Percentiles rank a stretch among this genome's conserved stretches.
Evolutionary conservation across 306 rosid species (phyloP).

Genomic region (Oemleria cerasiformis): DNA sequence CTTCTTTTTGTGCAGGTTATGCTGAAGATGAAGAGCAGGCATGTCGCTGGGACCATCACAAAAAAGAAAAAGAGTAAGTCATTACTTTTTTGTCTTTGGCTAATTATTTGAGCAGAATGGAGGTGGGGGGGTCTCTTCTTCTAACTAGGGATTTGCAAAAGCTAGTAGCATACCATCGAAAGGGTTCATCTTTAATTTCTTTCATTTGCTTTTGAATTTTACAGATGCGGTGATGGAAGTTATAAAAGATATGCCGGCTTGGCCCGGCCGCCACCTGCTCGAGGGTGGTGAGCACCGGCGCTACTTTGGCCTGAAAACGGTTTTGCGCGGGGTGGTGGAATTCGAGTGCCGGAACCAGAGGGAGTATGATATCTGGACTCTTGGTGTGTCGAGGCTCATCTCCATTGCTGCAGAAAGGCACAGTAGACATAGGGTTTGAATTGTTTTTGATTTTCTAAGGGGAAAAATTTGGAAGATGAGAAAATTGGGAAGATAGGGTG

Average conservation of each 20-base stretch:
- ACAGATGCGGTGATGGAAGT: slow-evolving; percentile 78
- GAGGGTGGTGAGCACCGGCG: slow-evolving; percentile 85
- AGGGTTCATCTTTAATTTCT: slow-evolving; percentile 30
- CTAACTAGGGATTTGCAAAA: slow-evolving; percentile 80
- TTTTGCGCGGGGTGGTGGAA: slow-evolving; percentile 72
- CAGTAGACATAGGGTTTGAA: slow-evolving; percentile 48
- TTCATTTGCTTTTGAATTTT: slow-evolving; percentile 18
- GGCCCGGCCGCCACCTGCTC: slow-evolving; percentile 92
- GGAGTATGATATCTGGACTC: slow-evolving; percentile 91
- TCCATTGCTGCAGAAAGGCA: slow-evolving; percentile 59
- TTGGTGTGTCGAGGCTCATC: slow-evolving; percentile 79
- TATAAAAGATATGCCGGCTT: slow-evolving; percentile 78
- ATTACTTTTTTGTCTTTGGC: slow-evolving; percentile 62
- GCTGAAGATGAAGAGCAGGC: slow-evolving; percentile 99
- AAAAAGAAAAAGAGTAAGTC: slow-evolving; percentile 99
- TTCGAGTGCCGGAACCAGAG: slow-evolving; percentile 79
- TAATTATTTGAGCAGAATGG: slow-evolving; percentile 54
- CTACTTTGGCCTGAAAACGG: slow-evolving; percentile 82
- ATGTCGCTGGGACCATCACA: slow-evolving; percentile 97
- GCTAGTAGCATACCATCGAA: slow-evolving; percentile 41
- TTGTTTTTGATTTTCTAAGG: background rate
- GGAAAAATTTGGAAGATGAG: slow-evolving; percentile 24
- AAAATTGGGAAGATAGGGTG: slow-evolving; percentile 9
- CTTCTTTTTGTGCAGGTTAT: slow-evolving; percentile 76
- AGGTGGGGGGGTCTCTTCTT: slow-evolving; percentile 68